phyloP scores from a whole-genome alignment of 148 eudicot genomes.

The Fagopyrum tataricum region DNA sequence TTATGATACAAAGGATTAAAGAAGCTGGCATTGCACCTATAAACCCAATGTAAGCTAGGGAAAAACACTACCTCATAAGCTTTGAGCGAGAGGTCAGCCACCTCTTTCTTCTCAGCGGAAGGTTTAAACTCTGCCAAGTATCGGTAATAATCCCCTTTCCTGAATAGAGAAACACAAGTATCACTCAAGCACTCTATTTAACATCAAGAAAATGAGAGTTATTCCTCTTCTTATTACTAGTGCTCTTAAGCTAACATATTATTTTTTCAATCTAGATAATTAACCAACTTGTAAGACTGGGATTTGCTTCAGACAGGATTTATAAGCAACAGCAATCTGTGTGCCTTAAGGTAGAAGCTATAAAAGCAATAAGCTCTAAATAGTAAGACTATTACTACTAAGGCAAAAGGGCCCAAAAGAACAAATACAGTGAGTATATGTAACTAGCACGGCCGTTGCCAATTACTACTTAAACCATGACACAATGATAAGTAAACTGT shows the following conservation, averaged over 20 bases:
- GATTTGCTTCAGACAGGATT: not conserved
- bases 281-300: not conserved
- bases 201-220: not conserved
- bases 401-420: not conserved
- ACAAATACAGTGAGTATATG: not conserved
- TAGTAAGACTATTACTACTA: not conserved
- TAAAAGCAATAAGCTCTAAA: not conserved
- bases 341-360: not conserved
- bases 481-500: not conserved
- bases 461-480: not conserved
- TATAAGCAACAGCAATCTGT: not conserved
- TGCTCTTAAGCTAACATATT: not conserved
- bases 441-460: not conserved
- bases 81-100: slow-evolving; percentile 32
- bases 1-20: not conserved
- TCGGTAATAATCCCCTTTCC: slow-evolving; percentile 42
- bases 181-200: not conserved
- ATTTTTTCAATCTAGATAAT: not conserved
- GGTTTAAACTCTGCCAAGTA: slow-evolving; percentile 36
- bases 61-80: slow-evolving; percentile 33
- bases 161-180: slow-evolving; percentile 19
- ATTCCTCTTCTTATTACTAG: not conserved
- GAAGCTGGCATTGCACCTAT: not conserved
- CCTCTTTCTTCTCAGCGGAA: slow-evolving; percentile 31
- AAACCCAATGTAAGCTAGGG: not conserved